phyloP scores from a whole-genome alignment of 1,284 basidiomycete genomes.

The Erythrobasidium hasegawianum region DNA sequence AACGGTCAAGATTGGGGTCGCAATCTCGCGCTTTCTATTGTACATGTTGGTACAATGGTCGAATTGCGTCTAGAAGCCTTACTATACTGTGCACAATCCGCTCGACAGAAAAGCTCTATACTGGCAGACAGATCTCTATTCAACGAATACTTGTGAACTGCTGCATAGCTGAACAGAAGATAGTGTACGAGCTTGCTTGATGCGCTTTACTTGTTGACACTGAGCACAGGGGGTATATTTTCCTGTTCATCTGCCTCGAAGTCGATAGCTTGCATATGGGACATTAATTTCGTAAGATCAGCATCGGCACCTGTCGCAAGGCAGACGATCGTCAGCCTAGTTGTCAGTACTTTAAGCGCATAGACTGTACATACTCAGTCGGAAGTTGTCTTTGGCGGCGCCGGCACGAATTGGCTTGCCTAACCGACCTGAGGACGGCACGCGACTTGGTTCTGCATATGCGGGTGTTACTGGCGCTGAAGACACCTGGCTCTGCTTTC shows the following conservation, averaged over 20 bases:
- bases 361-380: slow-evolving; percentile 7
- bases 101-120: no score
- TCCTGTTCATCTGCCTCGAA: slow-evolving; percentile 21
- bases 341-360: not conserved
- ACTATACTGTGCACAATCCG: no score
- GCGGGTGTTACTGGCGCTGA: slow-evolving; percentile 29
- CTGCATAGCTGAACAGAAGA: no score
- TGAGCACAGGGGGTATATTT: slow-evolving; percentile 3
- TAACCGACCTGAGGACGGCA: slow-evolving; percentile 15
- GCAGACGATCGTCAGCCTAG: not conserved
- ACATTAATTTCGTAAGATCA: slow-evolving; percentile 27
- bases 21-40: no score
- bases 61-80: no score
- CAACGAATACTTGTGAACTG: no score
- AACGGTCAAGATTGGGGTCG: no score
- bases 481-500: slow-evolving; percentile 11
- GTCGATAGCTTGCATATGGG: slow-evolving; percentile 34
- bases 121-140: no score
- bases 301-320: slow-evolving; percentile 14
- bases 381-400: slow-evolving; percentile 21
- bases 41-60: no score
- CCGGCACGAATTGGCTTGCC: slow-evolving; percentile 23
- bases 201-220: no score
- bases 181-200: no score
- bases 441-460: slow-evolving; percentile 21